Evolutionary conservation across 805 yeast genomes (phyloP).

Genomic region (Hanseniaspora pseudoguilliermondii): DNA sequence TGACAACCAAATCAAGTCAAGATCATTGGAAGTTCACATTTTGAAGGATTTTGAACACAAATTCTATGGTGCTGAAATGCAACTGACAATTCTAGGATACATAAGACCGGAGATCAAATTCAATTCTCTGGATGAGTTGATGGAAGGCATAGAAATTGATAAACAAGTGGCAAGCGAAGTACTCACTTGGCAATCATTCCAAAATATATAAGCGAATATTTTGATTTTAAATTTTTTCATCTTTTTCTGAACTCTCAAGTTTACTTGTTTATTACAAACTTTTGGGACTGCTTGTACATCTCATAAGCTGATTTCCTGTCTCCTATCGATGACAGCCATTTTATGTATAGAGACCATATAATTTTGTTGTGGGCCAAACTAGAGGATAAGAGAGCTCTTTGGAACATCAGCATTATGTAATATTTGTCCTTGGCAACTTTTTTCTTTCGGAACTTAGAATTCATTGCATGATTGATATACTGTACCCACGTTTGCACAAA

Average conservation of each 20-base stretch:
- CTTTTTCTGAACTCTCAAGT: too few species aligned
- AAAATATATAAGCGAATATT: background rate
- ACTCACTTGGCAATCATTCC: background rate
- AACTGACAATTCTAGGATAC: slow-evolving; percentile 67
- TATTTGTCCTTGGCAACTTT: slow-evolving; percentile 12
- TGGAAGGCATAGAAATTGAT: slow-evolving; percentile 71
- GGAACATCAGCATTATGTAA: slow-evolving; percentile 22
- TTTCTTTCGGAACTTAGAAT: slow-evolving; percentile 13
- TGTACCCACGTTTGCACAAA: slow-evolving; percentile 22
- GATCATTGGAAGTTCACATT: slow-evolving; percentile 79
- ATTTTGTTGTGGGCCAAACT: slow-evolving; percentile 23
- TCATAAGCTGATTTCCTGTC: slow-evolving; percentile 13
- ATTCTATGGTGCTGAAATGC: slow-evolving; percentile 74
- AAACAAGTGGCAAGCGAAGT: slow-evolving; percentile 46
- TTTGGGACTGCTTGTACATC: slow-evolving; percentile 13
- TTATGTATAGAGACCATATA: slow-evolving; percentile 25
- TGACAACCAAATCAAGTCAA: slow-evolving; percentile 39
- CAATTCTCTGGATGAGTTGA: slow-evolving; percentile 70
- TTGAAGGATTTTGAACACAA: slow-evolving; percentile 53
- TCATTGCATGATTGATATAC: slow-evolving; percentile 23
- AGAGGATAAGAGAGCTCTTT: slow-evolving; percentile 23
- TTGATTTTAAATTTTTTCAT: background rate
- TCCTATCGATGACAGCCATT: slow-evolving; percentile 21
- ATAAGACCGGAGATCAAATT: slow-evolving; percentile 84
- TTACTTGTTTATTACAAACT: background rate